phyloP scores from a whole-genome alignment of 2,329 filamentous ascomycete genomes.

The Diaporthe destruens region DNA sequence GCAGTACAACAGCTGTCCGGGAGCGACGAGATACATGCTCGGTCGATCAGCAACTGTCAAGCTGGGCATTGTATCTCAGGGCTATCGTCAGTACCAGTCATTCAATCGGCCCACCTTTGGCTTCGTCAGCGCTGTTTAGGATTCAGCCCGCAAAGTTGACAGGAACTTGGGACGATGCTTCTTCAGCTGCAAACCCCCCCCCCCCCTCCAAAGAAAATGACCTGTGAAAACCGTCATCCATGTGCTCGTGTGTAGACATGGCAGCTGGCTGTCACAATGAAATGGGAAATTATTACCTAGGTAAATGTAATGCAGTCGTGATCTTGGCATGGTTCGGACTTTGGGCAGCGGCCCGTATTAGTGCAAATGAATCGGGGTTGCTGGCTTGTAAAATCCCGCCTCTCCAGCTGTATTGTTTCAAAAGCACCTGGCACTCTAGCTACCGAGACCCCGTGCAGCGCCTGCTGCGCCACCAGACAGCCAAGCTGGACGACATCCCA shows the following conservation, averaged over 20 bases:
- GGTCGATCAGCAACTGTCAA: neutral
- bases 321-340: constrained; percentile 16
- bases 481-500: constrained; percentile 25
- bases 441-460: constrained; percentile 10
- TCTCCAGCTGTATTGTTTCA: constrained; percentile 26
- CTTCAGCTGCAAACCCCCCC: constrained; percentile 19
- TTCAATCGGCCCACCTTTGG: neutral
- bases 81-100: neutral
- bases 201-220: neutral
- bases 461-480: constrained; percentile 26
- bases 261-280: neutral
- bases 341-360: constrained; percentile 31
- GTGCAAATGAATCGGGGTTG: constrained; percentile 26
- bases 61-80: neutral
- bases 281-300: neutral
- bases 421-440: constrained; percentile 18
- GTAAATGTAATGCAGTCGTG: neutral
- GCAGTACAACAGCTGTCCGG: neutral
- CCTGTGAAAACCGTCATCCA: neutral
- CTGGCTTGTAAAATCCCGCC: constrained; percentile 23
- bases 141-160: neutral
- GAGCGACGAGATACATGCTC: neutral
- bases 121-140: too few species aligned
- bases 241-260: too few species aligned
- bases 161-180: constrained; percentile 16